phyloP scores from a whole-genome alignment of 345 rosid species.

The Lepidium aucheri region DNA sequence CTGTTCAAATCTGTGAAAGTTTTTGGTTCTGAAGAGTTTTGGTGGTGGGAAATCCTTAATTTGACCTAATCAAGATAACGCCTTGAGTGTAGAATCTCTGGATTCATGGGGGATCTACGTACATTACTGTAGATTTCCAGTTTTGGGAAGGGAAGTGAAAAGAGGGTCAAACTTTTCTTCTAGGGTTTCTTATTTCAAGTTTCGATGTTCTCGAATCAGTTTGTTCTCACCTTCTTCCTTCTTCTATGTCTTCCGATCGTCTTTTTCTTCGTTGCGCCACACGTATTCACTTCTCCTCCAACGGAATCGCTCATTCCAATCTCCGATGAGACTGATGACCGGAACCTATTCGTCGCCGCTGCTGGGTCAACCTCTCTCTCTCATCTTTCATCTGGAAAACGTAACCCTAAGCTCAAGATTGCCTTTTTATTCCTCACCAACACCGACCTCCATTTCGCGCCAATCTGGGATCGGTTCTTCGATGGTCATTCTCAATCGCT shows the following conservation, averaged over 20 bases:
- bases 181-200: slow-evolving; percentile 15
- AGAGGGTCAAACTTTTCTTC: not conserved
- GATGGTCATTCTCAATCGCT: slow-evolving; percentile 23
- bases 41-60: not conserved
- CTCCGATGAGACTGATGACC: slow-evolving; percentile 73
- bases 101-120: not conserved
- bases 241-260: slow-evolving; percentile 41
- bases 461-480: slow-evolving; percentile 78
- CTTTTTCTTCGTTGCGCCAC: slow-evolving; percentile 46
- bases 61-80: not conserved
- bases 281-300: slow-evolving; percentile 42
- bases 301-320: slow-evolving; percentile 49
- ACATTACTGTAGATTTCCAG: slow-evolving; percentile 18
- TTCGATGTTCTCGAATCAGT: slow-evolving; percentile 44
- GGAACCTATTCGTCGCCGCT: slow-evolving; percentile 55
- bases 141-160: not conserved
- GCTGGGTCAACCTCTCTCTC: slow-evolving; percentile 35
- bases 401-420: slow-evolving; percentile 57
- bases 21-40: not conserved
- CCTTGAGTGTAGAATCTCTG: not conserved
- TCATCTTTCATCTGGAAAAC: slow-evolving; percentile 50
- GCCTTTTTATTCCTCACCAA: slow-evolving; percentile 94
- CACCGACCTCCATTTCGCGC: slow-evolving; percentile 76
- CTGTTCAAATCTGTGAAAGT: not conserved
- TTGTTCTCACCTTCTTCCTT: slow-evolving; percentile 40